Percentiles rank a stretch among this genome's conserved stretches.
Conservation (phyloP, 2,329 filamentous ascomycete species). For the Diplodia intermedia region DNA sequence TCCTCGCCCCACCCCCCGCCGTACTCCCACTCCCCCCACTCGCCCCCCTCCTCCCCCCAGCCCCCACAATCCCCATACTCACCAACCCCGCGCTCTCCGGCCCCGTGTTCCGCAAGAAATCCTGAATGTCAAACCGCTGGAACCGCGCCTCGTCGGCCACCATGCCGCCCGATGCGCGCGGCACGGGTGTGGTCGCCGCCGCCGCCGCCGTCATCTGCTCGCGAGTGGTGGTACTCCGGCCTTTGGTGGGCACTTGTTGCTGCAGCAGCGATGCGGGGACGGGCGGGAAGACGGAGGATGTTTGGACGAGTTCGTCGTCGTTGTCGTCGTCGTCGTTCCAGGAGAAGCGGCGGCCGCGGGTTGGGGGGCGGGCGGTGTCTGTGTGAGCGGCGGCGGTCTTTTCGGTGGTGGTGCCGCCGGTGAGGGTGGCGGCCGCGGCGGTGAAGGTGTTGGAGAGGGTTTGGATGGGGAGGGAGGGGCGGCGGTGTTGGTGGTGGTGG, state of each 20-base stretch:
- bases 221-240: too few relatives aligned
- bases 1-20: not conserved
- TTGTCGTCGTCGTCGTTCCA: not conserved
- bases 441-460: not conserved
- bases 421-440: constrained; percentile 5
- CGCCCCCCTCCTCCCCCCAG: constrained; percentile 22
- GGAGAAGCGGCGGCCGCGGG: constrained; percentile 2
- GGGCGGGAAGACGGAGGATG: not conserved
- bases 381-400: not conserved
- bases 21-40: not conserved
- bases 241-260: too few relatives aligned
- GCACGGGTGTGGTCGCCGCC: not conserved
- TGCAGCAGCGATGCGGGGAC: too few relatives aligned
- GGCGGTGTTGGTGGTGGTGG: not conserved
- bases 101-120: constrained; percentile 49
- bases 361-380: not conserved
- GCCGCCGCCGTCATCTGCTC: too few relatives aligned
- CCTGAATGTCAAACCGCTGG: constrained; percentile 43
- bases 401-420: not conserved
- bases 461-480: not conserved
- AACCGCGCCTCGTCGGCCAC: not conserved
- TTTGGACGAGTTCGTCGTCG: not conserved
- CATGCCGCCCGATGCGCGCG: not conserved
- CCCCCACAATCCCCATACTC: not conserved
- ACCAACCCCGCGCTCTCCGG: constrained; percentile 36